Evolutionary conservation across 148 eudicot genomes (phyloP).

Genomic region (Vaccinium corymbosum): DNA sequence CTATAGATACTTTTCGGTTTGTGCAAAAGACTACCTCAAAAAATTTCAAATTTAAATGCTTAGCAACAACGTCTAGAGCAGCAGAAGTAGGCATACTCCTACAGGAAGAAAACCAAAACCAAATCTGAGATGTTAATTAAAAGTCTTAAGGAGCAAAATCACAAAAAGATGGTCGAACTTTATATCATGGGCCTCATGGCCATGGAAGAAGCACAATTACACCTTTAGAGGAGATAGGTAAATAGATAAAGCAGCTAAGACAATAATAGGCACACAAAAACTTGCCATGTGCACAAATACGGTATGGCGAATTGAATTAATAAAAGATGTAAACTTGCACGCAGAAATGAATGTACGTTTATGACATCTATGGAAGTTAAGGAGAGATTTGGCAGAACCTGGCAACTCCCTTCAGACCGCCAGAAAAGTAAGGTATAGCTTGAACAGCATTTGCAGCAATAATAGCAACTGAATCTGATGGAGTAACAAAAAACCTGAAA

Average conservation of each 20-base stretch:
- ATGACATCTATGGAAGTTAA: not conserved
- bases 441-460: slow-evolving; percentile 96
- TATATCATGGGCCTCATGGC: not conserved
- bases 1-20: not conserved
- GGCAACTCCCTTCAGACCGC: slow-evolving; percentile 93
- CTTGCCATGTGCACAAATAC: not conserved
- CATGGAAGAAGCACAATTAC: not conserved
- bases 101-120: slow-evolving; percentile 22
- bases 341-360: not conserved
- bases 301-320: not conserved
- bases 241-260: not conserved
- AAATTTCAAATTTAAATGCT: slow-evolving; percentile 73
- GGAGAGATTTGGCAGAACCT: slow-evolving; percentile 44
- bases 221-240: not conserved
- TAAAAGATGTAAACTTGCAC: not conserved
- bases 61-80: slow-evolving; percentile 94
- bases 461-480: slow-evolving; percentile 96
- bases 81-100: slow-evolving; percentile 99
- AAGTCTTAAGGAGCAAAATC: not conserved
- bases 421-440: slow-evolving; percentile 87
- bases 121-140: slow-evolving; percentile 1
- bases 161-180: slow-evolving; percentile 13
- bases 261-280: not conserved
- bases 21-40: slow-evolving; percentile 59
- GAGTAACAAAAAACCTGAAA: slow-evolving; percentile 91